Conservation (phyloP, 768 basidiomycete species). For the Lactarius pseudohatsudake region DNA sequence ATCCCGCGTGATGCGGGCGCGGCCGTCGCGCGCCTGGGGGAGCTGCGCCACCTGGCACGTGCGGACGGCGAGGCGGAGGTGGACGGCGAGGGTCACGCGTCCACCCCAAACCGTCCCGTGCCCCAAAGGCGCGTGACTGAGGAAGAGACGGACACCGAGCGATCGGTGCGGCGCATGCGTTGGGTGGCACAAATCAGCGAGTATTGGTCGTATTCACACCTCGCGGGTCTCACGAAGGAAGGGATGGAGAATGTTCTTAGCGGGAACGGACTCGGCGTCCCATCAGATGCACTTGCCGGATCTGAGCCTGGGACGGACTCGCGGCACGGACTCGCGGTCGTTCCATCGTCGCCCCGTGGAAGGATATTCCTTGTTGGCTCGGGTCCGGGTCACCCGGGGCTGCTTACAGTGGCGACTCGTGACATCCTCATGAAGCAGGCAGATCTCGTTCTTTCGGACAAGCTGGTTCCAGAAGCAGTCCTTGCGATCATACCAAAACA, state of each 20-base stretch:
- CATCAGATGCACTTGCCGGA: constrained; percentile 12
- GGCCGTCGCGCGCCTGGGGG: constrained; percentile 74
- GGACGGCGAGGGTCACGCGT: constrained; percentile 50
- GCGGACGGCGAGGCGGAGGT: constrained; percentile 37
- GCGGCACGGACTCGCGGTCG: constrained; percentile 31
- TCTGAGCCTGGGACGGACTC: constrained; percentile 26
- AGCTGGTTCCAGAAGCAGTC: constrained; percentile 89
- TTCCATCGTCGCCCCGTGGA: constrained; percentile 45
- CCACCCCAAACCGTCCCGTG: constrained; percentile 72
- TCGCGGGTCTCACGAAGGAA: constrained; percentile 62
- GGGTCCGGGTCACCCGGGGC: constrained; percentile 91
- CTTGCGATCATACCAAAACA: constrained; percentile 76
- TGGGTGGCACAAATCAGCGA: constrained; percentile 97
- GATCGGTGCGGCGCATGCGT: constrained; percentile 67
- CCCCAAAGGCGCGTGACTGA: constrained; percentile 49
- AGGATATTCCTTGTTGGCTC: constrained; percentile 91
- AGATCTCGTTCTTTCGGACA: constrained; percentile 91
- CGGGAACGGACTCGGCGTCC: constrained; percentile 35
- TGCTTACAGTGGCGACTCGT: constrained; percentile 87
- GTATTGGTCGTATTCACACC: constrained; percentile 84
- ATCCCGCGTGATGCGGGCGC: constrained; percentile 71
- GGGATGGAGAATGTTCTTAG: constrained; percentile 70
- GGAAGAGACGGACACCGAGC: constrained; percentile 41
- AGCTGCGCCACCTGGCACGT: constrained; percentile 57
- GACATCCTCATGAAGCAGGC: constrained; percentile 75